Evolutionary conservation across 1,284 basidiomycete species (phyloP), one percentile per base, ranked within the genome.

Genomic region (Malassezia yamatoensis): DNA sequence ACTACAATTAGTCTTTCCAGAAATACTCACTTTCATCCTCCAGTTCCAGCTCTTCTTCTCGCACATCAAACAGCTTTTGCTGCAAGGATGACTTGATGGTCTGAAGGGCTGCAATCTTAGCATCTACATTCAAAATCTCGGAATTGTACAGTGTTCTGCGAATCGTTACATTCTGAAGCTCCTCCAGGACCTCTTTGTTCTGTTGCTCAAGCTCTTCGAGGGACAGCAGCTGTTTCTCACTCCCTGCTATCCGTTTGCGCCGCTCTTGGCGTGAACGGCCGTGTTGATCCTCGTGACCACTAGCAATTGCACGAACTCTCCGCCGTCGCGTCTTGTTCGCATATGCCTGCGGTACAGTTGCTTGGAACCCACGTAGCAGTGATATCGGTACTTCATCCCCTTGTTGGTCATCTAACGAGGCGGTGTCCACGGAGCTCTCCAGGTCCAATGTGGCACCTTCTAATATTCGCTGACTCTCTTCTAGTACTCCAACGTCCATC

Each of bases 21-120:
- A 12, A 32, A 11, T 10, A 47, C 45, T 33, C 24, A 35, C 37
- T 57, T 49, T 60, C 93, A 64, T 96, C 93, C 68, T 94, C 88
- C 33, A 98, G 78, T 73, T 96, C 93, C 33, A 98, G 79, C 66
- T 96, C 90, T 64, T 96, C 91, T 72, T 98, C 94, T 58, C 91
- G 87, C 51, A 96, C 75, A 66, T 83, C 86, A 37, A 98, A 77
- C 21, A 98, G 79, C 70, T 89, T 85, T 45, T 84, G 80, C 72
- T 91, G 86, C 18, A 98, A 79, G 60, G 85, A 85, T 7, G 82
- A 79, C 58, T 89, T 81, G 60, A 96, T 87, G 24, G 79, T 80
- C 66, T 91, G 88, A 43, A 98, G 78, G 18, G 85, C 83, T 56
- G 85, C 83, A 47, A 69, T 67, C 59, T 69, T 67, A 33, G 61